Percentiles rank a stretch among this genome's conserved stretches.
phyloP scores from a whole-genome alignment of 2,329 filamentous ascomycete species.

The Fusarium papillatum region DNA sequence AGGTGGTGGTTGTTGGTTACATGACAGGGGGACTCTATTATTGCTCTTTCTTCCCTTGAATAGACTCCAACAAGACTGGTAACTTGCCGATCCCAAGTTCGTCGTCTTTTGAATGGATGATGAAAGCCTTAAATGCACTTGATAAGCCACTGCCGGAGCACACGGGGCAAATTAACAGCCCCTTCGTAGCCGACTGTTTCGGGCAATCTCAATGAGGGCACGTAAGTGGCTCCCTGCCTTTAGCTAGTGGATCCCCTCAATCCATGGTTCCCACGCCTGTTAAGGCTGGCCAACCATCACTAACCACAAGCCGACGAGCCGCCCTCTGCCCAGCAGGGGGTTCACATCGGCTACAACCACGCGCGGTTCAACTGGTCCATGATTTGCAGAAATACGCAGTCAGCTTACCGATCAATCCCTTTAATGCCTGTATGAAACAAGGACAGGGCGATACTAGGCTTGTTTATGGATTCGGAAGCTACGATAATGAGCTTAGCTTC shows the following conservation, averaged over 20 bases:
- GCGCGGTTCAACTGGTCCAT: neutral
- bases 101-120: neutral
- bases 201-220: neutral
- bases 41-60: neutral
- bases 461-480: conserved; percentile 15
- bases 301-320: conserved; percentile 4
- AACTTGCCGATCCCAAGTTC: neutral
- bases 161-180: neutral
- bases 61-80: neutral
- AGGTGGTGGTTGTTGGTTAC: no score
- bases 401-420: conserved; percentile 31
- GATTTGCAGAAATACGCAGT: conserved; percentile 30
- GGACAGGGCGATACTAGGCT: neutral
- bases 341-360: neutral
- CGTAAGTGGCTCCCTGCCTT: neutral
- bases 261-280: neutral
- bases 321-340: conserved; percentile 12
- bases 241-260: neutral
- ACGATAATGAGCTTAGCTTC: conserved; percentile 12
- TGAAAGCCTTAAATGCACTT: neutral
- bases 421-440: conserved; percentile 20
- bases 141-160: neutral
- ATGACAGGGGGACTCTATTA: neutral
- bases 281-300: neutral
- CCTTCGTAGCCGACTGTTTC: neutral